Conservation (phyloP, 1,284 basidiomycete species). For the Vanrija sp. region DNA sequence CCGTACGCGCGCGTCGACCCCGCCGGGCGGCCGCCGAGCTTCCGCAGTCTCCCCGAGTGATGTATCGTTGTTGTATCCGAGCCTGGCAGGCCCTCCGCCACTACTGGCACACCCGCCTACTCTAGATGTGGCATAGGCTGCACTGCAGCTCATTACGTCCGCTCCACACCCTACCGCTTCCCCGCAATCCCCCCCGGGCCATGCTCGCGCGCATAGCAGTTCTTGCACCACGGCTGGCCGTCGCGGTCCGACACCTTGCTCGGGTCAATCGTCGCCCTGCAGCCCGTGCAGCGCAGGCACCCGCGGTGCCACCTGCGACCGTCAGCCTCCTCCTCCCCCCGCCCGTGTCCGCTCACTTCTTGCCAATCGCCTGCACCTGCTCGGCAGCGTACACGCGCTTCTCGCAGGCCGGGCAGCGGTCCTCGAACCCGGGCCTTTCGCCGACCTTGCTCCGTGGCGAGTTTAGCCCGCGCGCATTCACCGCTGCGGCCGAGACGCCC, state of each 20-base stretch:
- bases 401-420: slow-evolving; percentile 40
- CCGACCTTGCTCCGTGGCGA: slow-evolving; percentile 32
- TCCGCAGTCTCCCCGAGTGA: too few relatives aligned
- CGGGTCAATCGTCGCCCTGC: slow-evolving; percentile 41
- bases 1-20: too few relatives aligned
- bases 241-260: slow-evolving; percentile 58
- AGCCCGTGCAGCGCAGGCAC: slow-evolving; percentile 41
- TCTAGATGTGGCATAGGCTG: background rate
- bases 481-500: slow-evolving; percentile 5
- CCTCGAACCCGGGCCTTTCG: slow-evolving; percentile 30
- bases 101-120: background rate
- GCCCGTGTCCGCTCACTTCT: slow-evolving; percentile 7
- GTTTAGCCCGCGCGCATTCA: too few relatives aligned
- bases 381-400: slow-evolving; percentile 49
- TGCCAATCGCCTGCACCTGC: slow-evolving; percentile 29
- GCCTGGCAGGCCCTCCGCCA: background rate
- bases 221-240: slow-evolving; percentile 42
- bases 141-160: background rate
- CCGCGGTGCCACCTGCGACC: slow-evolving; percentile 41
- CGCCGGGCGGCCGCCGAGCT: too few relatives aligned
- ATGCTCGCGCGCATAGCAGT: slow-evolving; percentile 45
- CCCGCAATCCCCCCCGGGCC: slow-evolving; percentile 41
- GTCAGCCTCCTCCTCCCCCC: background rate
- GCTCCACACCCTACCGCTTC: slow-evolving; percentile 21
- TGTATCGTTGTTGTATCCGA: background rate